Evolutionary conservation across 2,329 filamentous ascomycete genomes (phyloP).

Genomic region (Sclerotinia subarctica): DNA sequence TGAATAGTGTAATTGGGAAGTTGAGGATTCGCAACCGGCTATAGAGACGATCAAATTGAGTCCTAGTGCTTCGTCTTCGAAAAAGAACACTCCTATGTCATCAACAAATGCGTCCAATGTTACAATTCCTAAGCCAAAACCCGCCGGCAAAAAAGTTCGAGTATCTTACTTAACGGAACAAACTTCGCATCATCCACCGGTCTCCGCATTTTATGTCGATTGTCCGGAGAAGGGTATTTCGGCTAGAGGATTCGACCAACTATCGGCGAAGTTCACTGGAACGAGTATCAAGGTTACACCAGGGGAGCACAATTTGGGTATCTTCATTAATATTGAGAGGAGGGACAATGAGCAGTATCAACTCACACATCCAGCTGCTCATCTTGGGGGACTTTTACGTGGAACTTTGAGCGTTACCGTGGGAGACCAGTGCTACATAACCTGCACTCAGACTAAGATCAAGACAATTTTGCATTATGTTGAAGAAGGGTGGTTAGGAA

Average conservation of each 20-base stretch:
- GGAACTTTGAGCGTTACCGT: slow-evolving; percentile 89
- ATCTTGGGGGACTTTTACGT: slow-evolving; percentile 81
- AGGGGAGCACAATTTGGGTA: slow-evolving; percentile 90
- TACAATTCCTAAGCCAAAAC: slow-evolving; percentile 25
- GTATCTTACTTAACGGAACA: slow-evolving; percentile 96
- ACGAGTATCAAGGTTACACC: slow-evolving; percentile 89
- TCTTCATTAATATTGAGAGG: slow-evolving; percentile 83
- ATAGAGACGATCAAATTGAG: slow-evolving; percentile 43
- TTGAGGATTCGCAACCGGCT: slow-evolving; percentile 70
- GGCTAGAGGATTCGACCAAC: slow-evolving; percentile 89
- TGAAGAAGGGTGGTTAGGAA: slow-evolving; percentile 92
- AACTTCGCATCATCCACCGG: slow-evolving; percentile 94
- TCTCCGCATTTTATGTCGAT: slow-evolving; percentile 91
- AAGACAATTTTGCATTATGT: slow-evolving; percentile 92
- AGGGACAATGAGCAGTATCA: slow-evolving; percentile 88
- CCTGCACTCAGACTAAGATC: slow-evolving; percentile 82
- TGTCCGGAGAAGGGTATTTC: slow-evolving; percentile 88
- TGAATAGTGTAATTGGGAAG: slow-evolving; percentile 86
- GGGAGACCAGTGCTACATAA: slow-evolving; percentile 83
- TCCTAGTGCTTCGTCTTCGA: slow-evolving; percentile 11
- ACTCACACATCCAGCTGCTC: slow-evolving; percentile 89
- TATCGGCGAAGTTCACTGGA: slow-evolving; percentile 96
- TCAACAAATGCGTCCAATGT: slow-evolving; percentile 30
- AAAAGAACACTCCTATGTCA: slow-evolving; percentile 19
- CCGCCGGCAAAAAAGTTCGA: slow-evolving; percentile 59